Base-by-base conservation (phyloP, 2,329 filamentous ascomycete genomes). In the Hypoxylon sp. region DNA sequence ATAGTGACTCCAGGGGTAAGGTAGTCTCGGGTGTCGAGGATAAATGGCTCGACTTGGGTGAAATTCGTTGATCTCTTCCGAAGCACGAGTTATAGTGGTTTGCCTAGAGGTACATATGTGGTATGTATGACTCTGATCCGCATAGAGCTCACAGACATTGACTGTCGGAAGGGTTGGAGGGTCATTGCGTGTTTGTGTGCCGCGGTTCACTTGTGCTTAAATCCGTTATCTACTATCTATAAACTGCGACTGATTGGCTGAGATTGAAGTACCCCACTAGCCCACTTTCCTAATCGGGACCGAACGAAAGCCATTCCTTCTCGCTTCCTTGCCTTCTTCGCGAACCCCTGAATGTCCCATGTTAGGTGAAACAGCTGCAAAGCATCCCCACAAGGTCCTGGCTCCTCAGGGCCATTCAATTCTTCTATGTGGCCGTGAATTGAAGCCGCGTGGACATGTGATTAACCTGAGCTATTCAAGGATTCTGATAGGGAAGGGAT, bases 241-340 rank as follows among this genome's bases (percentile, higher is more conserved):
- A 46, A 61, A 46, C 47, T 54, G 21, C 21, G n/a, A 57, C 30
- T 50, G 52, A 65, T 61, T 65, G 57, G 63, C 30, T 46, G 16
- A 19, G 21, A 12, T 16, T 25, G 34, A 29, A 27, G 21, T 9
- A 43, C 25, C 48, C 53, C 23, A 56, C 51, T 11, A 59, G 1
- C 53, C 65, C 61, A 65, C 65, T 68, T 65, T 56, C 65, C 61
- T 39, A 56, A 58, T 65, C n/a, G 1, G 32, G 52, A 34, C 46
- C 23, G 34, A 25, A n/a, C 27, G 16, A 23, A 56, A 32, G 29
- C 43, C 23, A 19, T 47, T 37, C 21, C 39, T 43, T 23, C 39
- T 54, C 14, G 37, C 37, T 30, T 39, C 32, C 9, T 50, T 55
- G 37, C 37, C 29, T 37, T 53, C 11, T 50, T 43, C 48, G 21